Conservation (phyloP, 2,329 filamentous ascomycete genomes). For the Fusarium equiseti region DNA sequence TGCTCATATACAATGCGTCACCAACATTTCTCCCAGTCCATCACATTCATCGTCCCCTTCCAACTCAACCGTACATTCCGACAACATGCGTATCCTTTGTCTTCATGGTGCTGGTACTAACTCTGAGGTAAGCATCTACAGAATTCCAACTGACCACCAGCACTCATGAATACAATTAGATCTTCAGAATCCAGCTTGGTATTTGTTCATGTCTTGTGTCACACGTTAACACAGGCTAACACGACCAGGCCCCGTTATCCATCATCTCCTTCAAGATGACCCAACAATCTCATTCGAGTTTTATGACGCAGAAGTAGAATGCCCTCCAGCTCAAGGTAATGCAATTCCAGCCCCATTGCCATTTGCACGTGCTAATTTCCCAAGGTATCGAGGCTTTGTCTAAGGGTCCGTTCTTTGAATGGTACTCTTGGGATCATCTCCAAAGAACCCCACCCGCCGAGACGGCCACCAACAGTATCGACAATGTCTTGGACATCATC, state of each 20-base stretch:
- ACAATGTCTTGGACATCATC: neutral
- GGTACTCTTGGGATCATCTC: neutral
- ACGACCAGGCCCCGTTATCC: neutral
- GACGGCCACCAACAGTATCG: neutral
- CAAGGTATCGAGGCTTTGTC: neutral
- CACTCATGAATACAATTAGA: neutral
- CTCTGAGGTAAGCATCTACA: neutral
- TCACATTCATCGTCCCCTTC: neutral
- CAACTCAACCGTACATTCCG: neutral
- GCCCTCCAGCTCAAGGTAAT: neutral
- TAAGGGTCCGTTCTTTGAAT: neutral
- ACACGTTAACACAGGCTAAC: neutral
- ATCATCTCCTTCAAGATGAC: neutral
- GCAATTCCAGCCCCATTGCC: neutral
- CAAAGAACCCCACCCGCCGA: neutral
- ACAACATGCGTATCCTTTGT: constrained; percentile 2
- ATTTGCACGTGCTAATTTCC: neutral
- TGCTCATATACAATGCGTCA: neutral
- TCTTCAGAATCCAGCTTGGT: constrained; percentile 7
- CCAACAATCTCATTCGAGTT: neutral
- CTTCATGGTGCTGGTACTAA: constrained; percentile 3
- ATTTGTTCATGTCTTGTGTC: neutral
- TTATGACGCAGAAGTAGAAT: neutral
- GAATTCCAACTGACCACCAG: neutral
- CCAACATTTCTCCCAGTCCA: neutral